Percentiles rank a stretch among this genome's conserved stretches.
These are phyloP conservation scores for Buxus sempervirens DNA, from an alignment of 164 flowering plant genomes.

Conservation along the genomic window DNA sequence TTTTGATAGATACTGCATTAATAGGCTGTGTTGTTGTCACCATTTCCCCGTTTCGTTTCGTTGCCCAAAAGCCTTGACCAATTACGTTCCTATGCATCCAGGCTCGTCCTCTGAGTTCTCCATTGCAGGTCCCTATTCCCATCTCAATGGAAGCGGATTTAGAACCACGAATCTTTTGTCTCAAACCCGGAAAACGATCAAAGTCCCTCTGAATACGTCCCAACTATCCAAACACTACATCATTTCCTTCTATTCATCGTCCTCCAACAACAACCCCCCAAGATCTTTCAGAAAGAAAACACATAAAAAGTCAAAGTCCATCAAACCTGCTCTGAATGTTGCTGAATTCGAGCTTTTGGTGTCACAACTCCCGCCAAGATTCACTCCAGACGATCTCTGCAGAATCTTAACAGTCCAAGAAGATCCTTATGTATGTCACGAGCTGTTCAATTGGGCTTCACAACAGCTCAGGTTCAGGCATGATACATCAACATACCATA, in stretches of 20 bases:
- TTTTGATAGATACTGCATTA: neutral
- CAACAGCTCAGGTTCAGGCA: slow-evolving; percentile 80
- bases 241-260: slow-evolving; percentile 21
- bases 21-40: neutral
- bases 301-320: slow-evolving; percentile 31
- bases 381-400: slow-evolving; percentile 63
- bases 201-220: neutral
- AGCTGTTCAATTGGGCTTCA: slow-evolving; percentile 80
- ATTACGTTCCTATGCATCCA: neutral
- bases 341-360: slow-evolving; percentile 32
- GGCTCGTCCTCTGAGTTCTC: neutral
- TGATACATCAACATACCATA: slow-evolving; percentile 47
- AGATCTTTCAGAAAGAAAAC: slow-evolving; percentile 37
- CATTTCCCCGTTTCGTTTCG: neutral
- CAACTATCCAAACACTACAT: neutral
- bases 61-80: neutral
- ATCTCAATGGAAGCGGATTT: neutral
- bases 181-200: neutral
- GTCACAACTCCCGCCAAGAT: slow-evolving; percentile 66
- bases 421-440: slow-evolving; percentile 69
- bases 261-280: slow-evolving; percentile 22
- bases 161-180: neutral
- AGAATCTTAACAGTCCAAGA: slow-evolving; percentile 35
- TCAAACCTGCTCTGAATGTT: slow-evolving; percentile 37
- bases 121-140: neutral